Base-by-base conservation (phyloP, 192 early-diverging fungal genomes). In the Gryganskiella cystojenkinii region DNA sequence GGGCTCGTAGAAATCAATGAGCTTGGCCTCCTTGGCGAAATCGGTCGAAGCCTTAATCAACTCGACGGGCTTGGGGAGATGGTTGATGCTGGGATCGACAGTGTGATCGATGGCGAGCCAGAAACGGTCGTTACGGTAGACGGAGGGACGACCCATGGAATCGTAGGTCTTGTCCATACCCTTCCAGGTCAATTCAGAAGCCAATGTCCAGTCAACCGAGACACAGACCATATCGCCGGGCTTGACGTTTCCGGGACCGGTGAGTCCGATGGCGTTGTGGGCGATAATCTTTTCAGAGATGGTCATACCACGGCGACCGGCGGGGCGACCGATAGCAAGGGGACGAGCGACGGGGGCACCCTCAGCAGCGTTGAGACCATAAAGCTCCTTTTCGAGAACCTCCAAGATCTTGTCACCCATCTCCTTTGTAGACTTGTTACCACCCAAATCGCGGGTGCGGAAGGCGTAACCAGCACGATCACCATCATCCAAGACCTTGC, bases 331-430 rank as follows among this genome's bases (percentile, higher is more conserved):
- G 30, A 81, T 46, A 17, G 86, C 81, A 15, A 87, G 49, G 40
- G 60, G 54, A 44, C 81, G 80, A 47, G 20, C 30, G 61, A 56
- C 64, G 27, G 67, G 62, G 33, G 46, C 53, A 27, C 66, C 66
- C 59, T 82, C 80, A 37, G 66, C 81, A 54, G 76, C 56, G 55
- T 80, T 83, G 27, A 83, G 62, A 56, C 90, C 87, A 56, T 88
- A 82, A 49, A 94, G 89, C 47, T 88, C 84, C 28, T 86, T 79
- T 31, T 80, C 81, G 28, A 94, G 85, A 31, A 86, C 90, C 62
- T 88, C 88, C 61, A 91, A 86, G 55, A 99, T 87, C 55, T 96
- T 95, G 70, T 98, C 94, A 61, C 97, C 98, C 65, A 99, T 89
- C 80, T 98, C 89, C 45, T 78, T 70, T n/a, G 98, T 99, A 20